These are phyloP conservation scores for Coemansia sp. DNA, from an alignment of 192 early-diverging fungal genomes.

Conservation along the genomic window DNA sequence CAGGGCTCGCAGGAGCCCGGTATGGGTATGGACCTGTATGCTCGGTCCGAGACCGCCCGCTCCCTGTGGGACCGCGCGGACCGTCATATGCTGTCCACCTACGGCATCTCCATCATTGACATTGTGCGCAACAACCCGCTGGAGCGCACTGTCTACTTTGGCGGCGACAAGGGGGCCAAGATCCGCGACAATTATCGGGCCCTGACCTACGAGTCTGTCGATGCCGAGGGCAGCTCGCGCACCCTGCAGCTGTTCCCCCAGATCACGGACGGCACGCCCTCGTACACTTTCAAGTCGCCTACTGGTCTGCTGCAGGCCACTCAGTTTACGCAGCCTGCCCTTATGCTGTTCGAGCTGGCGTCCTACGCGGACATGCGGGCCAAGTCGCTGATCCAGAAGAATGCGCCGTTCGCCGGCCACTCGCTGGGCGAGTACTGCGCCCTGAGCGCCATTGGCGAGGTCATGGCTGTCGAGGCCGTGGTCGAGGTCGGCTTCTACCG, in stretches of 20 bases:
- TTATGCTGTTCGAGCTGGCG: conserved; percentile 87
- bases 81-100: conserved; percentile 74
- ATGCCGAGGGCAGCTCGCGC: conserved; percentile 65
- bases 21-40: conserved; percentile 95
- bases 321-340: conserved; percentile 89
- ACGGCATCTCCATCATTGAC: conserved; percentile 52
- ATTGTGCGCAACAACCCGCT: conserved; percentile 50
- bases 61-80: conserved; percentile 91
- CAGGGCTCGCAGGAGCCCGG: conserved; percentile 94
- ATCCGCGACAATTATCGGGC: conserved; percentile 59
- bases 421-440: conserved; percentile 92
- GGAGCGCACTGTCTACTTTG: conserved; percentile 55
- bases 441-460: conserved; percentile 80
- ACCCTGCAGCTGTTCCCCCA: conserved; percentile 60
- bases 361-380: conserved; percentile 85
- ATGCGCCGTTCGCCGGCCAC: conserved; percentile 91
- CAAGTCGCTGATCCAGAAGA: conserved; percentile 77
- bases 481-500: conserved; percentile 94
- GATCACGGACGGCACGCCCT: conserved; percentile 11
- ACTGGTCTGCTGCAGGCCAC: conserved; percentile 72
- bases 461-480: conserved; percentile 73
- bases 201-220: conserved; percentile 89
- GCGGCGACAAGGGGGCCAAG: conserved; percentile 32
- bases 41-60: conserved; percentile 71
- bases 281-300: neutral